phyloP scores from a whole-genome alignment of 1,284 basidiomycete genomes.

The Ceratobasidium sp. region DNA sequence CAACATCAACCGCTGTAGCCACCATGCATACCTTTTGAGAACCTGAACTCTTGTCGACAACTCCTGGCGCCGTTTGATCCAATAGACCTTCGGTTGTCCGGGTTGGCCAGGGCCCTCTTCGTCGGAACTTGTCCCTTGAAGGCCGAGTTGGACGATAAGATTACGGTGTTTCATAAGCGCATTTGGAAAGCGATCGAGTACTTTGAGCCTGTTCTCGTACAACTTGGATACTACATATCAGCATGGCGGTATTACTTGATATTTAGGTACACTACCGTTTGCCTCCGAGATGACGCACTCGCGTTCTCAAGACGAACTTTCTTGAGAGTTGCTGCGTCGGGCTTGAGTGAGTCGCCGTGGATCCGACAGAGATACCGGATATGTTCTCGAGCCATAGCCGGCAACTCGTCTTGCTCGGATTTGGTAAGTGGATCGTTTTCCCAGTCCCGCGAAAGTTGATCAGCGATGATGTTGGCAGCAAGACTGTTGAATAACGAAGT shows the following conservation, averaged over 20 bases:
- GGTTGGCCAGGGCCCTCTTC: not conserved
- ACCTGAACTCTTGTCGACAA: not conserved
- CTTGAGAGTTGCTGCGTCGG: not conserved
- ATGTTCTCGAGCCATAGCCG: not conserved
- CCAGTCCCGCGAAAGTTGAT: not conserved
- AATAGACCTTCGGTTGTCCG: not conserved
- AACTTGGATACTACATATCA: not conserved
- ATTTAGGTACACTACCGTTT: not conserved
- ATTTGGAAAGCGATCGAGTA: not conserved
- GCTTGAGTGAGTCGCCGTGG: not conserved
- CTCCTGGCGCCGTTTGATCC: not conserved
- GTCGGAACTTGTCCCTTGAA: constrained; percentile 3
- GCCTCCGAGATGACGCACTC: not conserved
- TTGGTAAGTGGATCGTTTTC: not conserved
- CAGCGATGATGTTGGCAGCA: not conserved
- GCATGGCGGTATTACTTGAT: no score
- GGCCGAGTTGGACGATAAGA: not conserved
- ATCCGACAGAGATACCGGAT: not conserved
- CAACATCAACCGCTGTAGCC: no score
- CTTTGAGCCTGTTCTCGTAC: not conserved
- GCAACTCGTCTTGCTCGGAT: not conserved
- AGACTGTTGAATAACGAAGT: not conserved
- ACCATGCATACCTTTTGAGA: not conserved
- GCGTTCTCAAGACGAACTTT: not conserved
- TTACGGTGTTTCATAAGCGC: not conserved